Base-by-base conservation (phyloP, 2,329 filamentous ascomycete genomes). In the Venturia oleaginea region DNA sequence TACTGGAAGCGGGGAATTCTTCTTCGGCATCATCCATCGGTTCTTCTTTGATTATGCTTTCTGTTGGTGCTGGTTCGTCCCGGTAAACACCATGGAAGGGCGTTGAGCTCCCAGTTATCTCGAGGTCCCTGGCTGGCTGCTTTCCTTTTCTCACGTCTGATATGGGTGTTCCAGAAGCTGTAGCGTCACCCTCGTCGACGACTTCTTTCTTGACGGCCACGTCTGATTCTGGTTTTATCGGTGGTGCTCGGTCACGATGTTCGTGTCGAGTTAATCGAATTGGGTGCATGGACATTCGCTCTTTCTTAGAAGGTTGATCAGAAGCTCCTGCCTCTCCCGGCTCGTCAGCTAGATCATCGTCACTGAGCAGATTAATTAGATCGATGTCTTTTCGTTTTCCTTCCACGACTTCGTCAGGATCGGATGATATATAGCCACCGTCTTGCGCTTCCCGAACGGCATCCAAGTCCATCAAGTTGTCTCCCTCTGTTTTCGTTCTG, bases 251-350 rank as follows among this genome's bases (percentile, higher is more conserved):
- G 13, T 54, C 64, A 15, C 46, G 57, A 34, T 65, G 64, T 40
- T 65, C 64, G 19, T 22, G n/a, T 77, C 69, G 85, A 83, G 66
- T 82, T 80, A 86, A 77, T n/a, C 84, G 80, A 54, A 86, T 77
- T 5, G 84, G 84, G 59, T 76, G 73, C 54, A 82, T 73, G 32
- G 30, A 13, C 13, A 40, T 27, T 42, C 37, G 24, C 6, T 40
- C 40, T 42, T 40, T 40, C 34, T 32, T 40, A 0, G 34, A 8
- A 22, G 37, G 2, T 32, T 60, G 48, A 13, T 30, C 62, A 17
- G 46, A 13, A 30, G 30, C 13, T 10, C 8, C 46, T 13, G 19
- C 37, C 22, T 51, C 15, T 34, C 11, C 48, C 3, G 19, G 43
- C 17, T 42, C 46, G 5, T 42, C 62, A 32, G 24, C 48, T 24